Conservation (phyloP, 176 grass and related monocot species). For the Musa beccarii region DNA sequence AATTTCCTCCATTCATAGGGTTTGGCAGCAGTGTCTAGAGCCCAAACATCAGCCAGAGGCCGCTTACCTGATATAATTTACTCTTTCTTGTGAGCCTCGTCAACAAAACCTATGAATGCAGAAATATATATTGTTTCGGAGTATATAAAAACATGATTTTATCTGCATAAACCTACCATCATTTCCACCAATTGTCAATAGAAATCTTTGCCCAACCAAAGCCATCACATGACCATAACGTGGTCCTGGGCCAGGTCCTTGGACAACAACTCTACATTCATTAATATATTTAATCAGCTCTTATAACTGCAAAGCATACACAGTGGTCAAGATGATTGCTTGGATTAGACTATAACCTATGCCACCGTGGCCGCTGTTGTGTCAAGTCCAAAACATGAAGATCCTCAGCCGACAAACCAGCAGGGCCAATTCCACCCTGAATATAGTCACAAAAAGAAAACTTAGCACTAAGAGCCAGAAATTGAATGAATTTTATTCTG, state of each 20-base stretch:
- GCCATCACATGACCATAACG: slow-evolving; percentile 99
- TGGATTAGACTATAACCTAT: slow-evolving; percentile 47
- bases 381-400: slow-evolving; percentile 95
- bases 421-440: slow-evolving; percentile 93
- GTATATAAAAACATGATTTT: not conserved
- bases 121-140: not conserved
- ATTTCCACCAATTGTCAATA: slow-evolving; percentile 95
- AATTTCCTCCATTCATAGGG: slow-evolving; percentile 97
- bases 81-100: slow-evolving; percentile 18
- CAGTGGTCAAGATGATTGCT: not conserved
- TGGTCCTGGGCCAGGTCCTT: slow-evolving; percentile 87
- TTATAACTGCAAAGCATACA: not conserved
- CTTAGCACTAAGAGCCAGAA: not conserved
- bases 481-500: not conserved
- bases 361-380: slow-evolving; percentile 79
- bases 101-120: not conserved
- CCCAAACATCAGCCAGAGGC: slow-evolving; percentile 89
- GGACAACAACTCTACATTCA: slow-evolving; percentile 73
- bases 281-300: not conserved
- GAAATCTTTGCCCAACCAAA: slow-evolving; percentile 89
- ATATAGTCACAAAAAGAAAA: slow-evolving; percentile 17
- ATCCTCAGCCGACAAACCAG: slow-evolving; percentile 94
- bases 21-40: slow-evolving; percentile 90
- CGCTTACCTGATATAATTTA: slow-evolving; percentile 60
- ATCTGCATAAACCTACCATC: slow-evolving; percentile 46